These are phyloP conservation scores for Suillus lakei DNA, from an alignment of 768 basidiomycete species.

Conservation along the genomic window DNA sequence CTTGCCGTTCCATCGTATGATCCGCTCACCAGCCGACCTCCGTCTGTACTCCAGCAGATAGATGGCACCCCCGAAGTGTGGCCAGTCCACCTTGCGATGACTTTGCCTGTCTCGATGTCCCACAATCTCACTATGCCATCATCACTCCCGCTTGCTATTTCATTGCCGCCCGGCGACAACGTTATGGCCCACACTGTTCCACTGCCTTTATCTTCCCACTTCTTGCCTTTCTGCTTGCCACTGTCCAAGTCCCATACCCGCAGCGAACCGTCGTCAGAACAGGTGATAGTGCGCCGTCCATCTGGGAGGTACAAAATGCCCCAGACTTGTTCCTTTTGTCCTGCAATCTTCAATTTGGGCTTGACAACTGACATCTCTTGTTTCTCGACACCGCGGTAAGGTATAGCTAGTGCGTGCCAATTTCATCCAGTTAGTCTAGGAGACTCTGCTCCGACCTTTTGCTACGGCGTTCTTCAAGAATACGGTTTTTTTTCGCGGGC, in stretches of 20 bases:
- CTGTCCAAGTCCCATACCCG: constrained; percentile 1
- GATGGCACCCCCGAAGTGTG: background rate
- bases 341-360: background rate
- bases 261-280: background rate
- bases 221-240: background rate
- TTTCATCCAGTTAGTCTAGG: background rate
- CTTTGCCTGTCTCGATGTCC: background rate
- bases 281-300: background rate
- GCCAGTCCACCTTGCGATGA: background rate
- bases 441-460: background rate
- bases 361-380: background rate
- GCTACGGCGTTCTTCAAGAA: background rate
- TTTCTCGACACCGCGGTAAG: background rate
- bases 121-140: constrained; percentile 4
- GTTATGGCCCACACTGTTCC: background rate
- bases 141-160: background rate
- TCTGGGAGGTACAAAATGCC: background rate
- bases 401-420: background rate
- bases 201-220: background rate
- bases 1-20: background rate
- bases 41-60: background rate
- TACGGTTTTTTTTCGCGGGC: background rate
- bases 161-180: background rate
- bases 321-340: background rate
- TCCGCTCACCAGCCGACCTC: background rate